Evolutionary conservation across 495 filamentous ascomycete genomes (phyloP), one percentile per base, ranked within the genome.

Genomic region (Melanomma pulvis-pyrius): DNA sequence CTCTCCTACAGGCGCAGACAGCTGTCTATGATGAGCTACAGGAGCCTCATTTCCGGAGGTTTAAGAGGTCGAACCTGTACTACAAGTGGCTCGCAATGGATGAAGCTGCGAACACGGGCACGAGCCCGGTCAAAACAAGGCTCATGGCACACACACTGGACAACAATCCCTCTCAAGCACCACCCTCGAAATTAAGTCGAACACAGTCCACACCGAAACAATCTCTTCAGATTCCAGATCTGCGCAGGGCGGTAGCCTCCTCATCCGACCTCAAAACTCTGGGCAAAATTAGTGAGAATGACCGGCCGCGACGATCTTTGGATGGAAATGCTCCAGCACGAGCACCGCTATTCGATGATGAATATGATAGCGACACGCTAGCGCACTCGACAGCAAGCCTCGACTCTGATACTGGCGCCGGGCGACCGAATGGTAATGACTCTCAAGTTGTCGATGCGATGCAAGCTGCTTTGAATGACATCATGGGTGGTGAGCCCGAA

Each of bases 11-110:
- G 52, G 90, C 91, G 0, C 94, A 99, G 71, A 96, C 90, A 28
- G 81, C 83, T 0, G 88, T 92, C 0, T 81, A 96, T 29, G 90
- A 96, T 67, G 87, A 89, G 59, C 88, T 99, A 85, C 86, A 92
- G 61, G 83, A 83, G 32, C 85, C 80, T 34, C 84, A 96, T 71
- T 93, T 93, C 63, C 86, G 88, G 21, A 88, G 87, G 46, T 99
- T 99, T 76, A 94, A 91, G 70, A 88, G 88, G 53, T 96, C 92
- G 0, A 92, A 97, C 71, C 74, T 98, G 0, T 99, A 91, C 74
- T 98, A 92, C 82, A 98, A 99, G 71, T 96, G 91, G 68, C 81
- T 98, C 4, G 90, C 94, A 11, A 91, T 93, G 0, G 92, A 96
- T 67, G 92, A 97, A 71, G 84, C 85, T 24, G 84, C 89, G 0